Evolutionary conservation across 1,284 basidiomycete genomes (phyloP).

Genomic region (Cutaneotrichosporon daszewskae): DNA sequence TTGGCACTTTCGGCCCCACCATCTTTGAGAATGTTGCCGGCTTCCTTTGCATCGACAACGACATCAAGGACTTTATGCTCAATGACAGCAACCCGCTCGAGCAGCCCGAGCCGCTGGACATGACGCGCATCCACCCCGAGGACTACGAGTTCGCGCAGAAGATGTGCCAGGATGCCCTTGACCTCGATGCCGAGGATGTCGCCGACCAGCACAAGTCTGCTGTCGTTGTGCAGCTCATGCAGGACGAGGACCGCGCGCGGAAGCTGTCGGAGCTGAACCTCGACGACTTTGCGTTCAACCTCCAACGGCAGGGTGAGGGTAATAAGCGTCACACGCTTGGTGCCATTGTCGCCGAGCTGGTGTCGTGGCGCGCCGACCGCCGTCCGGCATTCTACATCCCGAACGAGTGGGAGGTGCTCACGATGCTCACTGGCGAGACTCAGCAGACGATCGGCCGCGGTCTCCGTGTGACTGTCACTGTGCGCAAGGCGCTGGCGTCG

Average conservation of each 20-base stretch:
- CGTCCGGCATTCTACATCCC: slow-evolving; percentile 66
- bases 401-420: slow-evolving; percentile 73
- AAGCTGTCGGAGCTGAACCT: slow-evolving; percentile 89
- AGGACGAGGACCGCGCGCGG: slow-evolving; percentile 67
- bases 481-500: slow-evolving; percentile 28
- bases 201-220: slow-evolving; percentile 79
- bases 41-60: slow-evolving; percentile 77
- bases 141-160: slow-evolving; percentile 97
- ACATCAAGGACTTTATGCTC: slow-evolving; percentile 55
- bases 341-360: slow-evolving; percentile 82
- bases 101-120: slow-evolving; percentile 81
- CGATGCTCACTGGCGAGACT: slow-evolving; percentile 94
- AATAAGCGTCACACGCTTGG: slow-evolving; percentile 83
- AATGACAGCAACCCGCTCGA: slow-evolving; percentile 57
- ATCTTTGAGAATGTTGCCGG: slow-evolving; percentile 86
- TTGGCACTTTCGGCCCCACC: slow-evolving; percentile 68
- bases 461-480: slow-evolving; percentile 77
- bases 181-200: slow-evolving; percentile 89
- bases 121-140: slow-evolving; percentile 94
- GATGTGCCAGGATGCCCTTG: slow-evolving; percentile 96
- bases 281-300: slow-evolving; percentile 92
- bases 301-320: slow-evolving; percentile 65
- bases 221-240: slow-evolving; percentile 80
- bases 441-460: slow-evolving; percentile 69
- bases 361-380: slow-evolving; percentile 75